Base-by-base conservation (phyloP, 2,329 filamentous ascomycete genomes). In the Claviceps pusilla region DNA sequence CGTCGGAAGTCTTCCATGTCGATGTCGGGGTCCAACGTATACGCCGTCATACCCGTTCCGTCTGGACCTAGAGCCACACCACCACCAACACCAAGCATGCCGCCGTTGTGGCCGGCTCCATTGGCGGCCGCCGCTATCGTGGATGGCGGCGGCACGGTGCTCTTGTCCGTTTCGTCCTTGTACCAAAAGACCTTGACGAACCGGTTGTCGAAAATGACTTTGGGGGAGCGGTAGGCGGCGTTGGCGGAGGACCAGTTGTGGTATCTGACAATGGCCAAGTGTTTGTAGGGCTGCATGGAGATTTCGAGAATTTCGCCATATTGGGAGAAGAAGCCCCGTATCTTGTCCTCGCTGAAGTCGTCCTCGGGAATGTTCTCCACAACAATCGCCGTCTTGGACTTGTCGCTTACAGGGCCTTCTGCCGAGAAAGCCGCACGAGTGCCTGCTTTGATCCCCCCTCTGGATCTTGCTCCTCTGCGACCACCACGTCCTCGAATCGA, bases 181-280 rank as follows among this genome's bases (percentile, higher is more conserved):
- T 81, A 77, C 87, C 87, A 91, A 62, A 84, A 89, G 0, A 91
- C 84, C 62, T 89, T 90, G 50, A 93, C 87, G 61, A 93, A 93
- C 11, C 87, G 76, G 60, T 91, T 93, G 62, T 90, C 85, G 63
- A 91, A 93, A 48, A 93, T 83, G 49, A 83, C 83, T 63, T 89
- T 89, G 0, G 87, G 87, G 9, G 84, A 89, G 49, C 77, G 76
- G 65, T 87, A 89, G 2, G 87, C 87, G 16, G 78, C 77, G 56
- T 82, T 79, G 14, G 87, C 87, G 14, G 79, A 70, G 7, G 75
- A 75, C 76, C 83, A 86, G 46, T 74, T 75, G 51, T 81, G 76
- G 61, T 77, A 93, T 59, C 82, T 85, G 58, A 93, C 75, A 35
- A 87, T 72, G 1, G 87, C 87, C 16, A 88, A 67, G 46, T 78